Base-by-base conservation (phyloP, 495 filamentous ascomycete genomes). In the Lophiostoma macrostomum region DNA sequence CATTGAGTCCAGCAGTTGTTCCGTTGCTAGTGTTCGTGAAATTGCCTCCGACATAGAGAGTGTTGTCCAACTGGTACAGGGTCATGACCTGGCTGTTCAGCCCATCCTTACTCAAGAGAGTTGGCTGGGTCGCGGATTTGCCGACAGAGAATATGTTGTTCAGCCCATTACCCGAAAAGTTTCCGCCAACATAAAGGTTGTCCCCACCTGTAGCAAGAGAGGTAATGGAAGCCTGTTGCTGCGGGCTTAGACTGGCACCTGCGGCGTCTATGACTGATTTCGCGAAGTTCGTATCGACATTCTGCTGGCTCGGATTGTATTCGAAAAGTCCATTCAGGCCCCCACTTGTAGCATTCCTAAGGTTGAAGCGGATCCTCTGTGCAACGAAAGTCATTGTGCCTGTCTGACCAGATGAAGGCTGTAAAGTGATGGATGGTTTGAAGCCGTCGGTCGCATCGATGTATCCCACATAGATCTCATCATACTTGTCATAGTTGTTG, bases 401-500 rank as follows among this genome's bases (percentile, higher is more conserved):
- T 14, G 73, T 72, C 64, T 95, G 88, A 22, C 78, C 81, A 12
- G 77, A 55, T 16, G 76, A 67, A 10, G 91, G 87, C 1, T 82
- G 74, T 44, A 99, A 72, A 1, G 88, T 95, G 42, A 99, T 82
- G 14, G 76, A 78, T 22, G 93, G 90, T 18, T 84, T 80, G 71
- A 97, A 97, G 18, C 75, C 76, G 57, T 74, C 75, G 27, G 81
- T 83, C 24, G 81, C 82, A 63, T 97, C 90, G 48, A 99, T 81
- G 53, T 78, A 79, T 6, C 90, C 94, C 50, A 80, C 82, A 67
- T 90, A 95, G 51, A 97, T 81, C 48, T 84, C 81, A 63, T 97
- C 94, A 58, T 93, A 95, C 69, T 97, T 99, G 71, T 96, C 89
- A 64, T 83, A 88, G 58, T 89, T 71, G 69, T 97, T 97, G 14